Evolutionary conservation across 768 basidiomycete species (phyloP), one percentile per base, ranked within the genome.

Genomic region (Trametes sanguinea): DNA sequence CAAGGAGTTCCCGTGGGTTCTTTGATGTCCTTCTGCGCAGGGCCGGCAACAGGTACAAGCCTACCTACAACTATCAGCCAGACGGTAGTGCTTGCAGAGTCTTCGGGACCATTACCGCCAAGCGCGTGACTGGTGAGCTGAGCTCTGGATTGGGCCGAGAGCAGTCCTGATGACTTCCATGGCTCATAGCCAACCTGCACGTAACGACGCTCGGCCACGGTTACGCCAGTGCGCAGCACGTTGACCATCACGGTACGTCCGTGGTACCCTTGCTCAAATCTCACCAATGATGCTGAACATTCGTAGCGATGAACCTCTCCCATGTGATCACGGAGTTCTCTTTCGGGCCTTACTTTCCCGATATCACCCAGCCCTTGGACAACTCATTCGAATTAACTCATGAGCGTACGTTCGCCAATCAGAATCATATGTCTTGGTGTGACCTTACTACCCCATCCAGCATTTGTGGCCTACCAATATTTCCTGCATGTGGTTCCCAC

Each of bases 311-410:
- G 93, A 99, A 99, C 71, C 83, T 99, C 39, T 94, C 93, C 2
- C 96, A 98, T 78, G 87, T 97, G 64, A 95, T 98, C 70, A 88
- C 88, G 54, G 96, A 99, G 74, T 97, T 98, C 72, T 97, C 95
- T 0, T 98, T 98, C 65, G 96, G 96, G 1, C 92, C 95, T 2
- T 88, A 90, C 78, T 98, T 97, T 80, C 96, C 96, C 2, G 90
- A 94, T 46, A 98, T 99, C 52, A 84, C 86, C 0, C 96, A 99
- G 72, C 96, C 96, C 0, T 82, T 99, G 43, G 96, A 98, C 70
- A 87, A 94, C 72, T 91, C 92, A 1, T 90, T 90, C 61, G 91
- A 96, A 72, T 67, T 87, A 0, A 82, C 91, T 0, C 68, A 83
- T 57, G 79, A 90, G 30, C 83, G 89, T 92, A 69, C 71, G 90